Evolutionary conservation across 345 rosid genomes (phyloP).

Genomic region (Citrus reticulata): DNA sequence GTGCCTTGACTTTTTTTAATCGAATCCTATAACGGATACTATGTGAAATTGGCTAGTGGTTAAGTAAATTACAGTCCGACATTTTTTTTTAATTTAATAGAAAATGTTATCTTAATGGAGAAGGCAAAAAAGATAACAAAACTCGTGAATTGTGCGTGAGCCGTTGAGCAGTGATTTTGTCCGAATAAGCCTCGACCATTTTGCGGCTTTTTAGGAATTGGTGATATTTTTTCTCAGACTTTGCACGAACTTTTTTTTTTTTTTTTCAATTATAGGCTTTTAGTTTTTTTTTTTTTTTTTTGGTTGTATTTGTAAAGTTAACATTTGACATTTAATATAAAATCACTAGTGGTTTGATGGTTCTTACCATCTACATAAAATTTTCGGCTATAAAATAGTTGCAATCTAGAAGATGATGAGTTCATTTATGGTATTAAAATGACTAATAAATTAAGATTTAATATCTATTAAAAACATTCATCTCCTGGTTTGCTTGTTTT

Average conservation of each 20-base stretch:
- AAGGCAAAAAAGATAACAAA: neutral
- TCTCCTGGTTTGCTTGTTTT: too few species aligned
- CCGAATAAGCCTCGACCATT: neutral
- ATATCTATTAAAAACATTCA: too few species aligned
- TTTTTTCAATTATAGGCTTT: neutral
- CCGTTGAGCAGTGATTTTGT: conserved; percentile 6
- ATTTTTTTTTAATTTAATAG: too few species aligned
- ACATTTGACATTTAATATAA: neutral
- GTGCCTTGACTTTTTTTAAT: neutral
- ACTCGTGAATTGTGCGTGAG: neutral
- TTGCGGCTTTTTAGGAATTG: neutral
- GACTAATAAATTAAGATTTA: too few species aligned
- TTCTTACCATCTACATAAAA: too few species aligned
- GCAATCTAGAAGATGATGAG: too few species aligned
- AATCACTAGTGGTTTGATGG: too few species aligned
- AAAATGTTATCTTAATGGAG: neutral
- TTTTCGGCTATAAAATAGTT: too few species aligned
- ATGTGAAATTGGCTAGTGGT: neutral
- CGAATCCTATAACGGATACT: neutral
- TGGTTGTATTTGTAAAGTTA: neutral
- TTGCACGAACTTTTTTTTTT: neutral
- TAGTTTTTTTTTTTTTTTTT: too few species aligned
- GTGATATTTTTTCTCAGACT: neutral
- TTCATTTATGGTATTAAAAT: too few species aligned
- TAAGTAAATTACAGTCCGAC: neutral